Percentiles rank a stretch among this genome's conserved stretches.
These are phyloP conservation scores for Ramularia collo-cygni DNA, from an alignment of 2,329 filamentous ascomycete species.

Conservation along the genomic window DNA sequence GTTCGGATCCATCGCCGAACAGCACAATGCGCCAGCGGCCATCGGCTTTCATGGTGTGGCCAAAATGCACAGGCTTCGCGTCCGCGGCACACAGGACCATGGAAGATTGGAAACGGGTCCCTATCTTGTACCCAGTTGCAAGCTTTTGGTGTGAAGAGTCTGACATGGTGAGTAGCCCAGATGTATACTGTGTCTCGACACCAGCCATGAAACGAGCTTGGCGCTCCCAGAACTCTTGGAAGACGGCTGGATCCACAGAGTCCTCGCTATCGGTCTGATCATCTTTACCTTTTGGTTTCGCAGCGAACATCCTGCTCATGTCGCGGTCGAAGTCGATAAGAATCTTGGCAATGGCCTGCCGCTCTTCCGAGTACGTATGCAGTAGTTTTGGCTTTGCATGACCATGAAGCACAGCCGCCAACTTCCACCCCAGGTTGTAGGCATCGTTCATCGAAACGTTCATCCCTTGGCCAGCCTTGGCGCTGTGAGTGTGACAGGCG, in stretches of 20 bases:
- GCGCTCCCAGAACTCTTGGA: slow-evolving; percentile 27
- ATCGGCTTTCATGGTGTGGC: slow-evolving; percentile 30
- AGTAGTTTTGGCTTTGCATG: slow-evolving; percentile 32
- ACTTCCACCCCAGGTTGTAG: slow-evolving; percentile 23
- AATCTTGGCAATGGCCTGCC: slow-evolving; percentile 55
- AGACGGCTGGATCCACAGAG: slow-evolving; percentile 28
- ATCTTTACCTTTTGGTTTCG: slow-evolving; percentile 26
- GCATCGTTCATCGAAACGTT: slow-evolving; percentile 28
- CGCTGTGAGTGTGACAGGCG: slow-evolving; percentile 48
- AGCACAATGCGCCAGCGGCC: slow-evolving; percentile 30
- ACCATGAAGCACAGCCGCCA: slow-evolving; percentile 36
- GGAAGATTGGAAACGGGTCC: slow-evolving; percentile 28
- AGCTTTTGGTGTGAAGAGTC: slow-evolving; percentile 24
- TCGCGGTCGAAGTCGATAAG: slow-evolving; percentile 53
- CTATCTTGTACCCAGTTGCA: slow-evolving; percentile 26
- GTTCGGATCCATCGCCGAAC: slow-evolving; percentile 21
- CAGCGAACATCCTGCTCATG: slow-evolving; percentile 42
- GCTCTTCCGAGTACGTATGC: slow-evolving; percentile 47
- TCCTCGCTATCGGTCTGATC: slow-evolving; percentile 20
- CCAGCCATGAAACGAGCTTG: slow-evolving; percentile 31
- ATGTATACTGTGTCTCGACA: slow-evolving; percentile 24
- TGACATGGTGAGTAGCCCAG: slow-evolving; percentile 20
- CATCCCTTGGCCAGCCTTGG: slow-evolving; percentile 48
- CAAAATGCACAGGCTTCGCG: slow-evolving; percentile 30
- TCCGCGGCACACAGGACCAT: slow-evolving; percentile 29